Base-by-base conservation (phyloP, 2,329 filamentous ascomycete genomes). In the Escovopsis sp. region DNA sequence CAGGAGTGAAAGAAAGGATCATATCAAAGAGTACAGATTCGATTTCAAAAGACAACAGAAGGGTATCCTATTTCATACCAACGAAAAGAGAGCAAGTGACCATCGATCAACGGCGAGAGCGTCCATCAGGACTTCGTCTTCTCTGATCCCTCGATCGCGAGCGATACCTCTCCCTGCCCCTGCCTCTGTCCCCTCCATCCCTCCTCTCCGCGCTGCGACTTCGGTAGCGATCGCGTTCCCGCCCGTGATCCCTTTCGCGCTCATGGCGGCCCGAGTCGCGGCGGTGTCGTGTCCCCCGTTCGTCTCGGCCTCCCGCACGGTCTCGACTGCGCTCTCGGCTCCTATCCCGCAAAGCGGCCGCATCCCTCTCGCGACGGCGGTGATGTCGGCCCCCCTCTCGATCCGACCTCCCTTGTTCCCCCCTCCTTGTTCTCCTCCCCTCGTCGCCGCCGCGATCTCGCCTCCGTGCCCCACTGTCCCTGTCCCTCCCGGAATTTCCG, bases 351-450 rank as follows among this genome's bases (percentile, higher is more conserved):
- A 16, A 19, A 17, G 10, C 35, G 33, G 10, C 21, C 21, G 21
- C 21, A 8, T 25, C 21, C 21, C 21, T 8, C 11, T 25, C 21
- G 21, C 21, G 21, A 11, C 21, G 21, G 8, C 21, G 8, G 11
- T 25, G 21, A n/a, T n/a, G n/a, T n/a, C n/a, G n/a, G 8, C 21
- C 21, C 21, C 21, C 11, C 21, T 25, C 21, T 3, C 3, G 21
- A 8, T 5, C 21, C 21, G 21, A 3, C 21, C 21, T 25, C 3
- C 3, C 8, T 11, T 11, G 8, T 8, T 25, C 21, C 21, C 21
- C 63, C 34, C 58, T 51, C 21, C n/a, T n/a, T 16, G 55, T 52
- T 8, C 55, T 50, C 13, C 51, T 44, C 18, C 50, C 48, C 23
- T 59, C 55, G 15, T 48, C 44, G 21, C 47, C 47, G 3, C 55